Percentiles rank a stretch among this genome's conserved stretches.
Conservation (phyloP, 805 yeast species). For the Metschnikowia lachancei region DNA sequence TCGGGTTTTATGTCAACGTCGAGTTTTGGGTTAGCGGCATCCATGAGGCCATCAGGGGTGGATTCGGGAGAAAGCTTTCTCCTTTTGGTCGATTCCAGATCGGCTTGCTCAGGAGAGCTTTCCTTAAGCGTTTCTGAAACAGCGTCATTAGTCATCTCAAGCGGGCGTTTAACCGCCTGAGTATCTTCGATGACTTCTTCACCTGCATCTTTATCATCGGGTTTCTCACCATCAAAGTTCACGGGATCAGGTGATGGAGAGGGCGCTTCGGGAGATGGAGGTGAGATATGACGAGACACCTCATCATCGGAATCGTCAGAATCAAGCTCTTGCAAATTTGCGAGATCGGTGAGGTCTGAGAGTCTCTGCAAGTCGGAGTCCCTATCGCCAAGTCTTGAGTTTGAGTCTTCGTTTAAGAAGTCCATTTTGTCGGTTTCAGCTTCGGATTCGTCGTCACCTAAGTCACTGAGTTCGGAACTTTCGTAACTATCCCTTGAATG, state of each 20-base stretch:
- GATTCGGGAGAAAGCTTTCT: neutral
- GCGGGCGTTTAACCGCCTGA: conserved; percentile 1
- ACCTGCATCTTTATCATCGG: neutral
- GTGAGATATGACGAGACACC: neutral
- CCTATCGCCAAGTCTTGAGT: conserved; percentile 21
- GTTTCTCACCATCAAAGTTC: too few relatives aligned
- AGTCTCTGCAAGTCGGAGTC: conserved; percentile 38
- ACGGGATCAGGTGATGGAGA: neutral
- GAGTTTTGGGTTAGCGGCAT: neutral
- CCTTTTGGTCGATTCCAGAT: neutral
- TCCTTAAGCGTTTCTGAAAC: conserved; percentile 9
- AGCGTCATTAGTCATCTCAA: conserved; percentile 12
- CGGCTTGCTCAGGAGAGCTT: neutral
- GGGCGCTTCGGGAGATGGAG: neutral
- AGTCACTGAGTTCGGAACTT: conserved; percentile 47
- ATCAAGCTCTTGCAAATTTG: conserved; percentile 38
- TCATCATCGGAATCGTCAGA: conserved; percentile 29
- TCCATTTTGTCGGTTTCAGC: conserved; percentile 92
- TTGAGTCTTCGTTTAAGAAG: conserved; percentile 37
- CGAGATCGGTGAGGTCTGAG: conserved; percentile 43
- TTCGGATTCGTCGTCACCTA: conserved; percentile 68
- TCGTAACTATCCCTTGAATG: conserved; percentile 30
- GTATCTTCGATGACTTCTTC: neutral
- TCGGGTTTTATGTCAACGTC: conserved; percentile 2
- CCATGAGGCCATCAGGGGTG: neutral